Conservation (phyloP, 441 rosid species). For the Melastoma candidum region DNA sequence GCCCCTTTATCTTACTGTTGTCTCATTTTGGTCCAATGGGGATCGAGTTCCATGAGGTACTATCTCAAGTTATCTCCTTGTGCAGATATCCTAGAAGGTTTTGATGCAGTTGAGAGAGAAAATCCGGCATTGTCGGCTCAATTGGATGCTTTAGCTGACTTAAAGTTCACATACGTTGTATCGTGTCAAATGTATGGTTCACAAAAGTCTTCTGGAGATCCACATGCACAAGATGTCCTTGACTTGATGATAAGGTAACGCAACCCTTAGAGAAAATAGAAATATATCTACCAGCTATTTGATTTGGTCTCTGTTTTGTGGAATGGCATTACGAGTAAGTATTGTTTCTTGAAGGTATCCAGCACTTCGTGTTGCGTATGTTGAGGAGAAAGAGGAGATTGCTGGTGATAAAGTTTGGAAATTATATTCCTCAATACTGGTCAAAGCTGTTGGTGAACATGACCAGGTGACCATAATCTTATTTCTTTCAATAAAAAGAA, state of each 20-base stretch:
- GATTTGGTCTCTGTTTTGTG: conserved; percentile 12
- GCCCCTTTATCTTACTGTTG: not conserved
- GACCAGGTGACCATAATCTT: conserved; percentile 49
- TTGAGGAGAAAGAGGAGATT: conserved; percentile 90
- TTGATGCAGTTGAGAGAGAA: conserved; percentile 63
- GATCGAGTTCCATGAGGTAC: not conserved
- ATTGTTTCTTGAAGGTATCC: conserved; percentile 51
- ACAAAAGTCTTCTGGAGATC: conserved; percentile 79
- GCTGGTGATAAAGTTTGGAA: conserved; percentile 25
- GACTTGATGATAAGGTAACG: conserved; percentile 81
- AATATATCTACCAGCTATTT: not conserved
- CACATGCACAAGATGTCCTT: conserved; percentile 80
- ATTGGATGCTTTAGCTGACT: conserved; percentile 76
- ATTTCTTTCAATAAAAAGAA: too few relatives aligned
- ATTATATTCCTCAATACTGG: conserved; percentile 78
- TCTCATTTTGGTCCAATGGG: too few relatives aligned
- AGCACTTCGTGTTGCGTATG: conserved; percentile 91
- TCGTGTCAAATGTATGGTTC: conserved; percentile 87
- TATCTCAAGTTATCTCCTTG: conserved; percentile 9
- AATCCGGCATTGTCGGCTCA: conserved; percentile 54
- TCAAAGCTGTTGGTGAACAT: conserved; percentile 66
- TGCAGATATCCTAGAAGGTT: conserved; percentile 84
- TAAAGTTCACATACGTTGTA: conserved; percentile 79
- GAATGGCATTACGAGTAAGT: conserved; percentile 10
- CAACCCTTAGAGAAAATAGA: not conserved